Base-by-base conservation (phyloP, 805 yeast genomes). In the Scheffersomyces ergatensis region DNA sequence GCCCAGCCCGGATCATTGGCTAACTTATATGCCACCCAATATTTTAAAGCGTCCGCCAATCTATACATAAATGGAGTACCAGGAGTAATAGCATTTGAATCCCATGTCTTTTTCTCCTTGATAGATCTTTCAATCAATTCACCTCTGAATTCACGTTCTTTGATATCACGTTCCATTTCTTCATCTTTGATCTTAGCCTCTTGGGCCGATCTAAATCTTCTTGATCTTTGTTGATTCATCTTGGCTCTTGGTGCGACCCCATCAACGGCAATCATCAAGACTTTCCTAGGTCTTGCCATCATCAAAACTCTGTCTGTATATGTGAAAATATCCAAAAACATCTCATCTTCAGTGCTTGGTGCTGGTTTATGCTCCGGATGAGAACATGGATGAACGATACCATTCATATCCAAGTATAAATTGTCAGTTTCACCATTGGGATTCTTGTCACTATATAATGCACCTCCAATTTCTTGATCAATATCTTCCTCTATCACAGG, bases 241-340 rank as follows among this genome's bases (percentile, higher is more conserved):
- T 90, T 90, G 20, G 97, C 98, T 56, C 98, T 76, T 17, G 99
- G 99, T 2, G 99, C 99, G 25, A 93, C 99, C 41, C 99, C 99
- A 69, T 93, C 99, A 25, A 93, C 96, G 2, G 99, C 98, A 61
- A 93, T 89, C 82, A 88, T 80, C 42, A 93, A 72, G 27, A 93
- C 80, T 59, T 93, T 90, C 43, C 98, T 72, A 2, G 99, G 99
- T 54, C 97, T 75, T 0, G 97, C 98, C 89, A 93, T 86, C 65
- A 81, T 80, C 34, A 93, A 67, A 5, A 93, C 97, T 35, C 96
- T 74, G 49, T 93, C 95, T 0, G 99, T 93, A 59, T 93, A 93
- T 51, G 81, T 82, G 67, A 93, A 93, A 20, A 93, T 84, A 34
- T 92, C 98, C 43, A 90, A 63, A 71, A 93, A 82, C 99, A 93